Evolutionary conservation across 805 yeast species (phyloP), one percentile per base, ranked within the genome.

Genomic region (Kuraishia piskuri): DNA sequence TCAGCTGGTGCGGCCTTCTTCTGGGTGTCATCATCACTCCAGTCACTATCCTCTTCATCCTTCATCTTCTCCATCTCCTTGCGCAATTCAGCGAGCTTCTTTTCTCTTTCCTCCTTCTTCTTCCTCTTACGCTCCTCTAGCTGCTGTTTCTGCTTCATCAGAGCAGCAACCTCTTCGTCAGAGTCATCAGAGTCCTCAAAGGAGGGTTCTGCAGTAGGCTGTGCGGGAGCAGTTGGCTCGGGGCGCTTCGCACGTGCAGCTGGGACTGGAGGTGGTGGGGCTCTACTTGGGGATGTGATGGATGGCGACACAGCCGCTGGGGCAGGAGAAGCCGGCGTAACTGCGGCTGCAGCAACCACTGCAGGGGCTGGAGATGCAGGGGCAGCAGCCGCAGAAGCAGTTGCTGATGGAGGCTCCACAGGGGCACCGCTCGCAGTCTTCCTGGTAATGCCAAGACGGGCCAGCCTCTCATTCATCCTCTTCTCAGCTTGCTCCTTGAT

Each of bases 381-480:
- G 22, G 52, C 36, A 22, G 50, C 52, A 2, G 48, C 23, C n/a
- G 60, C 52, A 25, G 64, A 49, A 4, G 61, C 50, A 17, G 61
- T 45, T 7, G 54, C 54, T 10, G 56, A 24, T 17, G 58, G 31
- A 9, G 58, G 25, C 5, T 55, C 9, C 6, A 51, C 14, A n/a
- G 56, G 47, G 2, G 52, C 8, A 5, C 51, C 54, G 3, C 59
- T 52, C 10, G 55, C 50, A 3, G 63, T 64, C 54, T 70, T 68
- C 63, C 82, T 72, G 22, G 75, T 69, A 55, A 89, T 78, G 2
- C 96, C 96, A 54, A 90, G 75, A 57, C 84, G 86, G 2, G 95
- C 96, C 61, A 90, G 74, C 61, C 90, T 76, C 61, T 88, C 96
- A 56, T 83, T 84, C 97, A 90, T 90, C 68, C 88, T 79, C 61